These are phyloP conservation scores for Primulina huaijiensis DNA, from an alignment of 257 asterid genomes.

Conservation along the genomic window DNA sequence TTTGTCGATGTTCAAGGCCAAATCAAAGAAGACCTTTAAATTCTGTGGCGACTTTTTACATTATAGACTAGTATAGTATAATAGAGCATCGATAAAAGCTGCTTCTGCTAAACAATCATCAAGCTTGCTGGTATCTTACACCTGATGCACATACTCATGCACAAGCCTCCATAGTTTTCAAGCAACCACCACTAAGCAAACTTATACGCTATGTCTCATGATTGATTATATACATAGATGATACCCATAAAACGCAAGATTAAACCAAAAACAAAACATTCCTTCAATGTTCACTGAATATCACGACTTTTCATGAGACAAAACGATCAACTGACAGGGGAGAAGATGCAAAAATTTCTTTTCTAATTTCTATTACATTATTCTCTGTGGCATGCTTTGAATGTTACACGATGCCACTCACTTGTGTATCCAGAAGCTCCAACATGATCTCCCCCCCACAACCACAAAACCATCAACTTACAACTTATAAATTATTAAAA, in stretches of 20 bases:
- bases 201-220: background rate
- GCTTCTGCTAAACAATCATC: too few species aligned
- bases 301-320: background rate
- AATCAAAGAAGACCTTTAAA: too few species aligned
- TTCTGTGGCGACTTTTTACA: too few species aligned
- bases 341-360: slow-evolving; percentile 29
- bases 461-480: slow-evolving; percentile 20
- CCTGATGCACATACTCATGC: too few species aligned
- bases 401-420: slow-evolving; percentile 28
- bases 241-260: background rate
- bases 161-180: too few species aligned
- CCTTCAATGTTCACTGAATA: background rate
- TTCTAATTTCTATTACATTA: slow-evolving; percentile 18
- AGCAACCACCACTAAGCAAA: background rate
- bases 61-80: too few species aligned
- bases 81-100: too few species aligned
- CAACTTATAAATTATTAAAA: slow-evolving; percentile 4
- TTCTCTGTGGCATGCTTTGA: slow-evolving; percentile 5
- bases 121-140: too few species aligned
- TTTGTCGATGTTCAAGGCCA: too few species aligned
- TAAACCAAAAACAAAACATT: too few species aligned
- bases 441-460: too few species aligned
- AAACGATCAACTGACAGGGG: background rate
- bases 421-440: slow-evolving; percentile 15
- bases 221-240: background rate